Percentiles rank a stretch among this genome's conserved stretches.
phyloP scores from a whole-genome alignment of 352 stramenopile genomes.

The Phytophthora fragariae region DNA sequence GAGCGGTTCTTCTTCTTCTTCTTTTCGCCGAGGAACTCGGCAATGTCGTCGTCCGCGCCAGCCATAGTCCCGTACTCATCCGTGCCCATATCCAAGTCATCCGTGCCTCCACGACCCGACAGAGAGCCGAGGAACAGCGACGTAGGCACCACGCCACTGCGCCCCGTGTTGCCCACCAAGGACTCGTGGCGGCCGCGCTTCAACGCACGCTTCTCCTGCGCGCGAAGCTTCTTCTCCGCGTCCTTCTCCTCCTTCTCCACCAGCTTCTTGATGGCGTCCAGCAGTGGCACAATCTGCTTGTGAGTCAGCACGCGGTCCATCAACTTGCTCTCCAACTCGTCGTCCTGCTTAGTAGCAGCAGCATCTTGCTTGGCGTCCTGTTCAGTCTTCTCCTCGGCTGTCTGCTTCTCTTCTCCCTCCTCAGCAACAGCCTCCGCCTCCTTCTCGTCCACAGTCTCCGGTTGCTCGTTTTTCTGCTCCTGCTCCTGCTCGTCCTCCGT shows the following conservation, averaged over 20 bases:
- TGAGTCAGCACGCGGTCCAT: conserved; percentile 72
- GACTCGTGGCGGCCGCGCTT: conserved; percentile 61
- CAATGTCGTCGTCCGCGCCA: conserved; percentile 79
- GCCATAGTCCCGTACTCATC: conserved; percentile 48
- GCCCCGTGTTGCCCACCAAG: conserved; percentile 67
- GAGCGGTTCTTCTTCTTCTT: conserved; percentile 89
- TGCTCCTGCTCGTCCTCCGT: conserved; percentile 3
- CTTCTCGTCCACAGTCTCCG: conserved; percentile 36
- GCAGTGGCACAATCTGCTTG: conserved; percentile 72
- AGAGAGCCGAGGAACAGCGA: conserved; percentile 85
- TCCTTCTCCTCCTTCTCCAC: conserved; percentile 67
- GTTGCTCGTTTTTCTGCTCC: conserved; percentile 5
- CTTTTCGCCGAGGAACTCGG: conserved; percentile 85
- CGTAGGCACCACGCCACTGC: conserved; percentile 56
- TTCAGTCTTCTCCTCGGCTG: conserved; percentile 15
- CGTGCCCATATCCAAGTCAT: conserved; percentile 34
- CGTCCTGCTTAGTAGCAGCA: conserved; percentile 29
- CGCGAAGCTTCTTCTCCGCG: conserved; percentile 63
- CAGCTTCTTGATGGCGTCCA: conserved; percentile 63
- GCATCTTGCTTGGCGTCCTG: conserved; percentile 37
- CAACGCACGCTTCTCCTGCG: conserved; percentile 68
- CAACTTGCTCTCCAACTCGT: conserved; percentile 44
- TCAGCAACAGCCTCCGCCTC: neutral
- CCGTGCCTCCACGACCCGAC: conserved; percentile 50
- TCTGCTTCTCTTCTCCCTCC: conserved; percentile 13